Base-by-base conservation (phyloP, 352 stramenopile genomes). In the Pseudoperonospora humuli region DNA sequence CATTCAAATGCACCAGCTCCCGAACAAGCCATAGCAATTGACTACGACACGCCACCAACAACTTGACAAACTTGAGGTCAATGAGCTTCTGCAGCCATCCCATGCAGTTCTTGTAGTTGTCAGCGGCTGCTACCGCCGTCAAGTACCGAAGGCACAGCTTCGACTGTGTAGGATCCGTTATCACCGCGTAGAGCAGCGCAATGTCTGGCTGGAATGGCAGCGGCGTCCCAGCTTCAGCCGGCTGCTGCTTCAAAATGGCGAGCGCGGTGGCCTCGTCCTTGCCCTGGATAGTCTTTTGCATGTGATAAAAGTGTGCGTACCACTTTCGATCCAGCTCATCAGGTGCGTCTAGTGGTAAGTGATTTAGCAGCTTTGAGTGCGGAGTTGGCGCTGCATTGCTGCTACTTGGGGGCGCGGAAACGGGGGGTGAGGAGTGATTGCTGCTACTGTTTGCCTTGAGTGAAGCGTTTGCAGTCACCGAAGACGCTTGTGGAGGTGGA, bases 311-410 rank as follows among this genome's bases (percentile, higher is more conserved):
- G 35, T 92, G 80, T 29, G 75, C 76, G 31, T 84, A 88, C 80
- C 80, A 93, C 42, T 93, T 93, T 35, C 80, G 74, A 29, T 93
- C 80, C 27, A 90, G 48, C 32, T 93, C 80, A 19, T 93, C 80
- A 0, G 80, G 70, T 0, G 56, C 60, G 21, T 93, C 80, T n/a
- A 89, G 62, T 25, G 80, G 77, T 29, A 70, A 36, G 36, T 88
- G 73, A 21, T 76, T 84, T 21, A 92, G 50, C 5, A 92, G 54
- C 47, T 87, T 89, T 7, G 77, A 92, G 35, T 66, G 54, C 0
- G 80, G 80, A 7, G 70, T 70, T 7, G 56, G 42, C 2, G 56
- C 48, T 1, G 48, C 45, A 21, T 43, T 52, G 33, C 24, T 57
- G 7, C 50, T 40, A 4, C 54, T 36, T 11, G 70, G 52, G 1